Evolutionary conservation across 164 flowering plant genomes (phyloP), one percentile per base, ranked within the genome.

Genomic region (Taxillus chinensis): DNA sequence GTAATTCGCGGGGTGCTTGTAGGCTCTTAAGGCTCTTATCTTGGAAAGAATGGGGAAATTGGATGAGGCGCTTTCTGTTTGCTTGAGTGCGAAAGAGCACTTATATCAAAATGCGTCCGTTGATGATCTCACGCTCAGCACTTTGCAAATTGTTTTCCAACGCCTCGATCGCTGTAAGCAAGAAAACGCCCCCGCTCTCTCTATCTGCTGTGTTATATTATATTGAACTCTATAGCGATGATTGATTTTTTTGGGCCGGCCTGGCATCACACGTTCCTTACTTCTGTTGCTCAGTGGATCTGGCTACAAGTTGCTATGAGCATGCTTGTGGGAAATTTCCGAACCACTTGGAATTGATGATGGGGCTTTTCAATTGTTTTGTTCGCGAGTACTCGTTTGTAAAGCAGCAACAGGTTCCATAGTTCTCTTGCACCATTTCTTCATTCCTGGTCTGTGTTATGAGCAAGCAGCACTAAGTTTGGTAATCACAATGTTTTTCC

Each of bases 261-360:
- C 0, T 27, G 27, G 27, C 27, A 27, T 27, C 27, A 27, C 2
- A 27, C 27, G 27, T 16, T 64, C 3, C 13, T 5, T 48, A 53
- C 8, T n/a, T 51, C 4, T 49, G 13, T 9, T 40, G 39, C 27
- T 62, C 74, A 93, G 97, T 90, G 89, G 95, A 93, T 62, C 64
- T 90, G 85, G 96, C 97, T 17, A 89, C 96, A 39, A 77, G 83
- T 67, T 93, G 96, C 70, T 93, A 90, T 62, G 97, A 90, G 67
- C 67, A 82, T 72, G 96, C 95, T 8, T 87, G 91, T 69, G 81
- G 77, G 9, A 90, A 80, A 62, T 82, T 73, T 65, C 79, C 91
- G 11, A 89, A 76, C 72, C 85, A 86, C 69, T 62, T 85, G 81
- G 99, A 90, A 37, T 63, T 89, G 9, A 77, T 90, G 95, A 89